Evolutionary conservation across 2,329 filamentous ascomycete genomes (phyloP).

Genomic region (Curvularia spicifera): DNA sequence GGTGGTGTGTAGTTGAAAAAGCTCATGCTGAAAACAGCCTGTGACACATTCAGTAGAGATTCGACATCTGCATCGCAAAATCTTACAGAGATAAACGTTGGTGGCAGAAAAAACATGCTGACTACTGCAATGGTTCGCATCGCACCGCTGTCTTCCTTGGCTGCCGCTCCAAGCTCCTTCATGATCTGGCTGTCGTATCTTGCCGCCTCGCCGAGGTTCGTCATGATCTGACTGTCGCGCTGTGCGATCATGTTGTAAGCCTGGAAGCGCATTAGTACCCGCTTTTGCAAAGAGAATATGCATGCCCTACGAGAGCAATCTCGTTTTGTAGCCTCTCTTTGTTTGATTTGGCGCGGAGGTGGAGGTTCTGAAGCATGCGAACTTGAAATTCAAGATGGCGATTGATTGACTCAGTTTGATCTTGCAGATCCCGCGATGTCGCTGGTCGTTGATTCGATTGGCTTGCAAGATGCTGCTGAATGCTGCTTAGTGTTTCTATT

Average conservation of each 20-base stretch:
- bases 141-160: slow-evolving; percentile 23
- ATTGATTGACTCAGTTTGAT: neutral
- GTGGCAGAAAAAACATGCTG: slow-evolving; percentile 30
- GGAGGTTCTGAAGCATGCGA: slow-evolving; percentile 20
- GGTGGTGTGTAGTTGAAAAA: slow-evolving; percentile 28
- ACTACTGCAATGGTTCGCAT: slow-evolving; percentile 29
- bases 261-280: slow-evolving; percentile 11
- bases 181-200: slow-evolving; percentile 23
- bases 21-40: slow-evolving; percentile 34
- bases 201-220: slow-evolving; percentile 20
- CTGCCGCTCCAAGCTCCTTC: slow-evolving; percentile 22
- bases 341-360: slow-evolving; percentile 21
- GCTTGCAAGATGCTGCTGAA: slow-evolving; percentile 9
- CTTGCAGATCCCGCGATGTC: neutral
- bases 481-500: slow-evolving; percentile 14
- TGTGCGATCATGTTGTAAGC: slow-evolving; percentile 29
- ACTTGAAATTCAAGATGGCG: slow-evolving; percentile 15
- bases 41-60: slow-evolving; percentile 1
- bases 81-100: slow-evolving; percentile 29
- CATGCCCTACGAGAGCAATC: slow-evolving; percentile 19
- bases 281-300: too few species aligned
- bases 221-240: slow-evolving; percentile 26
- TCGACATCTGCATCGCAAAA: neutral
- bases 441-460: neutral
- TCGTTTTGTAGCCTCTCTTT: slow-evolving; percentile 29